A percentile compares a stretch with the other conserved stretches of the same genome.
These are phyloP conservation scores for Fusarium pseudoanthophilum DNA, from an alignment of 2,329 filamentous ascomycete species.

Conservation along the genomic window DNA sequence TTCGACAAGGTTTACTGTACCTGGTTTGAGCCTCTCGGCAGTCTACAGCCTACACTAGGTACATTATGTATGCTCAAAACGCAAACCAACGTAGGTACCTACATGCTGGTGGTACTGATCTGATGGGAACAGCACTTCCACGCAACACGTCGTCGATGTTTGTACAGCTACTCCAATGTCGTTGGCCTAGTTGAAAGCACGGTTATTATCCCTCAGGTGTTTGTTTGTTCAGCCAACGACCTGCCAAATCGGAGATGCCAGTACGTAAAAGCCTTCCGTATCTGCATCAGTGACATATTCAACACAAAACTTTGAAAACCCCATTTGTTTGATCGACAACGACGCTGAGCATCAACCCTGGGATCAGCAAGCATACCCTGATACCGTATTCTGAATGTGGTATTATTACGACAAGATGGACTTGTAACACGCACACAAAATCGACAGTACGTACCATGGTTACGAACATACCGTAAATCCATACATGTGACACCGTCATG, in stretches of 20 bases:
- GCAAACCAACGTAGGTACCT: neutral
- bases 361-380: conserved; percentile 17
- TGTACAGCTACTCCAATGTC: neutral
- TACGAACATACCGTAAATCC: neutral
- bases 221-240: conserved; percentile 8
- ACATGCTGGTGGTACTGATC: neutral
- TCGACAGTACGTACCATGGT: neutral
- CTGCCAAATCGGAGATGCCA: conserved; percentile 22
- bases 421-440: neutral
- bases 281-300: conserved; percentile 16
- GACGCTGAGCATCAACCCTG: conserved; percentile 13
- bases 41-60: conserved; percentile 3
- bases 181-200: neutral
- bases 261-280: conserved; percentile 6
- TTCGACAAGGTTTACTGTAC: conserved; percentile 11
- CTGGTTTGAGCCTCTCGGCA: conserved; percentile 17
- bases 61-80: neutral
- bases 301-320: conserved; percentile 7
- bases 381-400: conserved; percentile 4
- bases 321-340: conserved; percentile 30
- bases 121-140: neutral
- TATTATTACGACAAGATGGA: neutral
- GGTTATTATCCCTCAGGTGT: neutral
- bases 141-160: neutral
- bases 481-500: conserved; percentile 22